These are phyloP conservation scores for Lojkania enalia DNA, from an alignment of 2,329 filamentous ascomycete genomes.

Conservation along the genomic window DNA sequence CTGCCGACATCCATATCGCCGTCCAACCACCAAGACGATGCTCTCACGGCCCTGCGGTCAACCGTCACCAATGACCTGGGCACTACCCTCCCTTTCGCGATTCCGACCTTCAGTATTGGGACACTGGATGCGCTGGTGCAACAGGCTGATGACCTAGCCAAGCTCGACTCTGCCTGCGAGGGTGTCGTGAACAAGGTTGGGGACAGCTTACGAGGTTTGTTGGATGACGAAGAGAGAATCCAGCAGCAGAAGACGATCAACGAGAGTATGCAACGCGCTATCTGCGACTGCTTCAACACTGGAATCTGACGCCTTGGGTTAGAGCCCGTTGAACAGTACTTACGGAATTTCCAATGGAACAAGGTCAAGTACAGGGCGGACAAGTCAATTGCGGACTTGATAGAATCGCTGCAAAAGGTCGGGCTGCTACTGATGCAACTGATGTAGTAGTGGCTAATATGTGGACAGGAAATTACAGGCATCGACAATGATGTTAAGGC, in stretches of 20 bases:
- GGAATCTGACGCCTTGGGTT: conserved; percentile 18
- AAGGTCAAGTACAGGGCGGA: conserved; percentile 96
- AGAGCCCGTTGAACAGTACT: conserved; percentile 96
- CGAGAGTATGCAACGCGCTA: conserved; percentile 67
- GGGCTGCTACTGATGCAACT: conserved; percentile 1
- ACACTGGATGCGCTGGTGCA: conserved; percentile 93
- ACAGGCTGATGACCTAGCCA: conserved; percentile 91
- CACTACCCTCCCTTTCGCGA: conserved; percentile 73
- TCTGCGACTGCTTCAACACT: neutral
- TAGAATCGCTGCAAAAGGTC: conserved; percentile 87
- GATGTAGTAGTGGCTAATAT: conserved; percentile 1
- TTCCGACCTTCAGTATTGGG: conserved; percentile 97
- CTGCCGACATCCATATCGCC: conserved; percentile 86
- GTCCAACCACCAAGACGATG: conserved; percentile 77
- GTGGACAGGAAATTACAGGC: conserved; percentile 75
- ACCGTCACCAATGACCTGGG: conserved; percentile 76
- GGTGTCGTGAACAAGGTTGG: conserved; percentile 84
- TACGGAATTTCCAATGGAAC: conserved; percentile 91
- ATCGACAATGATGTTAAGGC: conserved; percentile 95
- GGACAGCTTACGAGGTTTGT: conserved; percentile 79
- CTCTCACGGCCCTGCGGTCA: conserved; percentile 72
- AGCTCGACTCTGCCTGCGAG: conserved; percentile 80
- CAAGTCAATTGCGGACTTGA: conserved; percentile 82
- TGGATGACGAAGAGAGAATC: conserved; percentile 84
- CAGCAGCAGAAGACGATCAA: conserved; percentile 90